Conservation (phyloP, 2,329 filamentous ascomycete species). For the Phyllosticta citrichinensis region DNA sequence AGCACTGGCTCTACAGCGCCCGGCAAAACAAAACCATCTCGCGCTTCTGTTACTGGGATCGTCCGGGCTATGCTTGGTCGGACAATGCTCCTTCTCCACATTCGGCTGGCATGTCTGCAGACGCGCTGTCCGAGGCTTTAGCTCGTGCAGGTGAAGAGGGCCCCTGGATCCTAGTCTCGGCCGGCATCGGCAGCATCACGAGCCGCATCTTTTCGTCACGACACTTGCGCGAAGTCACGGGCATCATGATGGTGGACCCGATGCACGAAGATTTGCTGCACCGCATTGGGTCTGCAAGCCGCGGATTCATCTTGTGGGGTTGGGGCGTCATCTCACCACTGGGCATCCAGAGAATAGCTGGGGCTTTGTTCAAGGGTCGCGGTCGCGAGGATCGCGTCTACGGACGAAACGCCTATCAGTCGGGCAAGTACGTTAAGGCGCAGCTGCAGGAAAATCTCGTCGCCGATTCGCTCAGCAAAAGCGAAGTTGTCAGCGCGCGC, state of each 20-base stretch:
- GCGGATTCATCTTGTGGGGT: constrained; percentile 79
- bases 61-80: constrained; percentile 78
- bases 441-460: constrained; percentile 90
- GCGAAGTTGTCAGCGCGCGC: constrained; percentile 68
- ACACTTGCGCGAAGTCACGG: constrained; percentile 63
- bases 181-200: constrained; percentile 80
- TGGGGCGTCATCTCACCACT: constrained; percentile 79
- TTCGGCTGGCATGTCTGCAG: constrained; percentile 85
- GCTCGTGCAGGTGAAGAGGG: constrained; percentile 70
- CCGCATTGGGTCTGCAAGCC: constrained; percentile 53
- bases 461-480: constrained; percentile 70
- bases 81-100: constrained; percentile 92
- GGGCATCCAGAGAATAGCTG: constrained; percentile 69
- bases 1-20: constrained; percentile 67
- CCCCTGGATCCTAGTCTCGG: constrained; percentile 79
- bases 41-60: constrained; percentile 92
- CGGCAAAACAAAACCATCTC: constrained; percentile 71
- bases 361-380: constrained; percentile 72
- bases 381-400: constrained; percentile 75
- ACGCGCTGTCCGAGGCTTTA: constrained; percentile 79
- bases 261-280: constrained; percentile 78
- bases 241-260: constrained; percentile 77
- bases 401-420: constrained; percentile 68
- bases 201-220: constrained; percentile 84
- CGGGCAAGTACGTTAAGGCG: constrained; percentile 76